Base-by-base conservation (phyloP, 768 basidiomycete species). In the Tephrocybe sp. region DNA sequence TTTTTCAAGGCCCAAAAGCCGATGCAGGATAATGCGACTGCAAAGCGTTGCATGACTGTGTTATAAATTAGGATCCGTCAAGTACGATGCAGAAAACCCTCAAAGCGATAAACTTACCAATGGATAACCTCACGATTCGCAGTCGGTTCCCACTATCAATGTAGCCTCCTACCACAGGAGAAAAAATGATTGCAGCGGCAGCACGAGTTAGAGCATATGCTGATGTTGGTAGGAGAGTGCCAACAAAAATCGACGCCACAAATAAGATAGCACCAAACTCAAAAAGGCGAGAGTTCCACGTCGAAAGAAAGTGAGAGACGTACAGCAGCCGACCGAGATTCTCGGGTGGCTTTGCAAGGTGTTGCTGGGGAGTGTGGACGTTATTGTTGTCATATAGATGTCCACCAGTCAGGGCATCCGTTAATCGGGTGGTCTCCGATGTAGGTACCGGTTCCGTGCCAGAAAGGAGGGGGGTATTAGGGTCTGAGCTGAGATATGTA, bases 251-350 rank as follows among this genome's bases (percentile, higher is more conserved):
- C 2, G 55, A 54, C 12, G 61, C 63, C 9, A 64, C 55, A 47
- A 62, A 65, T 10, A 65, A 47, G 6, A 66, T 57, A 3, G 65
- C 59, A 14, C 61, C 66, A 39, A 67, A 68, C 50, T 68, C 64
- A 45, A 67, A 68, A 12, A 61, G 41, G 4, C 66, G 58, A 21
- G 64, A 57, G 41, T 67, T 68, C 66, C 66, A 68, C 12, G 65
- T 66, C 1, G 67, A 65, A 24, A 66, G 56, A 42, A 64, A 62
- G 45, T 67, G 65, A 6, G 65, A 67, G 28, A 61, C 25, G 36
- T 62, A 66, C 14, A 66, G 52, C n/a, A 52, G 23, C 14, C 39
- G 38, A 34, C 23, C 21, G 3, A 52, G 23, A 17, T 45, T 44
- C n/a, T 24, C 17, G 20, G 34, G 17, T 15, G 34, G 5, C n/a